These are phyloP conservation scores for Cytospora piceicola DNA, from an alignment of 2,329 filamentous ascomycete species.

Conservation along the genomic window DNA sequence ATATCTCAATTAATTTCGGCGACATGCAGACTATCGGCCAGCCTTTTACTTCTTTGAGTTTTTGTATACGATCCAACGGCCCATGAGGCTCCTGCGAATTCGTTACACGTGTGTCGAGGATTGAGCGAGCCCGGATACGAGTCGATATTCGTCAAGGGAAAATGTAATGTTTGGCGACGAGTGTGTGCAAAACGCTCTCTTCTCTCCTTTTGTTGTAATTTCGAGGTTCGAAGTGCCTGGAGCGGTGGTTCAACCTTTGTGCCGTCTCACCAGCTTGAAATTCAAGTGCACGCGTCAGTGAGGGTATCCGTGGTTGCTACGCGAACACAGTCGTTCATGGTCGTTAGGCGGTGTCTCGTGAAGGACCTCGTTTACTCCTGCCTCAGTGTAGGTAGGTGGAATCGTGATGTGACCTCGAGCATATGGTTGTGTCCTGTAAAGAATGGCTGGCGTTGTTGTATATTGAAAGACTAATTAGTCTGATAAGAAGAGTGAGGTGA, in stretches of 20 bases:
- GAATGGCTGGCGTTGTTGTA: neutral
- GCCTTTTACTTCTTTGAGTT: conserved; percentile 10
- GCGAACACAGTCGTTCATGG: conserved; percentile 12
- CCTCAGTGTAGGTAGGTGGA: neutral
- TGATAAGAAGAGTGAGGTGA: conserved; percentile 9
- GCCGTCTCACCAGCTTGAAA: neutral
- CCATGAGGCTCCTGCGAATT: conserved; percentile 19
- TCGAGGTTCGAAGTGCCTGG: neutral
- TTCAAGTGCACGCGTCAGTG: conserved; percentile 1
- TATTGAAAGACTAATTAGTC: neutral
- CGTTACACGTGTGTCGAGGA: conserved; percentile 2
- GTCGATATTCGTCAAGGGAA: neutral
- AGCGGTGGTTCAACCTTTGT: neutral
- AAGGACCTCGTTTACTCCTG: neutral
- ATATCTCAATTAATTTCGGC: conserved; percentile 64
- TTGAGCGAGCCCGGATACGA: neutral
- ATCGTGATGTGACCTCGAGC: conserved; percentile 5
- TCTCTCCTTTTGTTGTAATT: neutral
- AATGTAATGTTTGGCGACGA: neutral
- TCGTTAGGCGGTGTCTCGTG: conserved; percentile 12
- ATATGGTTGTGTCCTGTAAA: conserved; percentile 5
- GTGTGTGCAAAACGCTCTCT: neutral
- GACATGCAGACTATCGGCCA: conserved; percentile 52
- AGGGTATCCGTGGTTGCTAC: conserved; percentile 9
- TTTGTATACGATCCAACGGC: conserved; percentile 18